Evolutionary conservation across 768 basidiomycete species (phyloP), one percentile per base, ranked within the genome.

Genomic region (Leccinellum albellum): DNA sequence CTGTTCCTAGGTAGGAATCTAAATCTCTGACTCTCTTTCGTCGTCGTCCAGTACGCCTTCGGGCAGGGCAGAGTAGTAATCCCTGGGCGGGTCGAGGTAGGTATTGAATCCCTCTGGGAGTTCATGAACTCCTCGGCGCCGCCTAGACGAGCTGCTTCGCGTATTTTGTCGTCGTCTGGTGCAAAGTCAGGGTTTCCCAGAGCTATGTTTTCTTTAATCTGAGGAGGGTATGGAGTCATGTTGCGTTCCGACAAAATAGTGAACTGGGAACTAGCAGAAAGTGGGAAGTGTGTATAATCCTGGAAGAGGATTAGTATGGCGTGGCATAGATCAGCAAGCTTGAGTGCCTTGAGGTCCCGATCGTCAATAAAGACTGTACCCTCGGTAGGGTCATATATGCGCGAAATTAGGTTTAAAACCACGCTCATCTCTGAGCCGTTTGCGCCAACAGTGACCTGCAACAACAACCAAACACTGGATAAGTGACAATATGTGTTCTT

Each of bases 361-460:
- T 78, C 83, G 59, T 90, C 82, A 26, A 92, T 69, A 15, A 87
- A 70, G 47, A 92, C 91, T 37, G 77, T 72, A 23, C 90, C 90
- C 54, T 87, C 85, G 2, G 73, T 74, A 0, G 82, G 79, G 63
- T 91, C 89, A 59, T 91, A 89, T 24, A 91, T 68, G 23, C 90
- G 82, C 21, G 82, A 72, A 28, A 87, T 79, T 46, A 92, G 76
- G 66, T 91, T 92, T 44, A 92, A 73, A 48, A 91, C 82, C 2
- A 89, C 91, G 66, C 86, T 88, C 73, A 91, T 92, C 2, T 86
- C 89, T 0, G 87, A 88, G 6, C 90, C 90, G 58, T 92, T 92
- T 32, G 77, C 78, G 6, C 90, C 90, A 2, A 92, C 87, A 44
- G 91, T 86, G 37, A 91, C 79, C 88, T 89, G 46, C 3, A 10